Evolutionary conservation across 805 yeast genomes (phyloP).

Genomic region (Alloascoidea africana): DNA sequence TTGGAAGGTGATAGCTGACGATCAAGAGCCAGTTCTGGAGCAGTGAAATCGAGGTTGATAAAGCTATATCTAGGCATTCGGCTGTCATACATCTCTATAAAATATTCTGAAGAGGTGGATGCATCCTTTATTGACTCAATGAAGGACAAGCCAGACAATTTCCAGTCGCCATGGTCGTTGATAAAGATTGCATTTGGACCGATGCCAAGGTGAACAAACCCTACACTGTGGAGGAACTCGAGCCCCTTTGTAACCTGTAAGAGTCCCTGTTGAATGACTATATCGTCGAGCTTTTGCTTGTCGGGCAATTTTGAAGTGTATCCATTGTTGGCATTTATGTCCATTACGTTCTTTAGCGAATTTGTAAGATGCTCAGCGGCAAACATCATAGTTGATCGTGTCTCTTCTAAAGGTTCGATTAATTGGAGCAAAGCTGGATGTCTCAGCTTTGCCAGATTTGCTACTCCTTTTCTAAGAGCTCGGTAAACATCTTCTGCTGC

Average conservation of each 20-base stretch:
- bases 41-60: slow-evolving; percentile 56
- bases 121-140: slow-evolving; percentile 30
- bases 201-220: slow-evolving; percentile 61
- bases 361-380: slow-evolving; percentile 70
- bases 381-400: slow-evolving; percentile 60
- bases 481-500: slow-evolving; percentile 52
- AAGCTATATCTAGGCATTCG: slow-evolving; percentile 62
- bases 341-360: slow-evolving; percentile 30
- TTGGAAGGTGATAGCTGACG: slow-evolving; percentile 46
- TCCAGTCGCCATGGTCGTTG: slow-evolving; percentile 88
- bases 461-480: slow-evolving; percentile 49
- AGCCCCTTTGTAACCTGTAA: slow-evolving; percentile 65
- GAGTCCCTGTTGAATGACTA: slow-evolving; percentile 67
- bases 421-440: slow-evolving; percentile 82
- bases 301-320: slow-evolving; percentile 11
- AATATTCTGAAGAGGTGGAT: slow-evolving; percentile 35
- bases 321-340: slow-evolving; percentile 12
- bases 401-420: slow-evolving; percentile 83
- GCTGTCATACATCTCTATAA: slow-evolving; percentile 58
- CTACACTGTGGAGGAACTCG: slow-evolving; percentile 70
- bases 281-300: slow-evolving; percentile 45
- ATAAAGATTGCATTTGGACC: slow-evolving; percentile 67
- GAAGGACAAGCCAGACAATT: slow-evolving; percentile 61
- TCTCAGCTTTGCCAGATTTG: slow-evolving; percentile 61
- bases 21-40: slow-evolving; percentile 73